phyloP scores from a whole-genome alignment of 2,329 filamentous ascomycete genomes.

The Microsporum audouinii region DNA sequence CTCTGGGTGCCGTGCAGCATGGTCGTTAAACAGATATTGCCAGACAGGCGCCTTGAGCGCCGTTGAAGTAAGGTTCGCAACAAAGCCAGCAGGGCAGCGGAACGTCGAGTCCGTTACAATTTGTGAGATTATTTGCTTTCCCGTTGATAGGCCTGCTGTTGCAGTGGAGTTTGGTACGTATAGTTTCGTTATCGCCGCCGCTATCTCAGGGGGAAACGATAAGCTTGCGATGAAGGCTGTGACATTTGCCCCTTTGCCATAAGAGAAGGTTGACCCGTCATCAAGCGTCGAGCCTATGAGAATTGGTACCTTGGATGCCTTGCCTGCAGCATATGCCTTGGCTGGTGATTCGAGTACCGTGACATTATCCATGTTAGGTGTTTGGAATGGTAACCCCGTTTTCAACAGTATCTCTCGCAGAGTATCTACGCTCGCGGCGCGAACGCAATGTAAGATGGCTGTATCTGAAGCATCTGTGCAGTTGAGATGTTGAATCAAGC shows the following conservation, averaged over 20 bases:
- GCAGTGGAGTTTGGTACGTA: not conserved
- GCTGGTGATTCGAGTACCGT: conserved; percentile 22
- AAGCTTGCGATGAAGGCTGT: not conserved
- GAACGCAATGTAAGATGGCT: not conserved
- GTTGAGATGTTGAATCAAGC: not conserved
- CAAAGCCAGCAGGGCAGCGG: conserved; percentile 13
- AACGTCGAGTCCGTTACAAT: conserved; percentile 25
- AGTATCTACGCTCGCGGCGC: not conserved
- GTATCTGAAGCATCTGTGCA: not conserved
- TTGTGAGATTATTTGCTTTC: not conserved
- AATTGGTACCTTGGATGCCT: conserved; percentile 26
- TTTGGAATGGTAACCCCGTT: conserved; percentile 22
- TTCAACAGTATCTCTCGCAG: conserved; percentile 17
- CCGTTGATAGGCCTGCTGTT: not conserved
- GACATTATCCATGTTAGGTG: conserved; percentile 21
- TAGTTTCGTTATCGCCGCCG: not conserved
- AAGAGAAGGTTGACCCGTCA: not conserved
- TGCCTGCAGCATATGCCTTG: conserved; percentile 17
- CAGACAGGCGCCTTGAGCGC: conserved; percentile 15
- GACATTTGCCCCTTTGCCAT: not conserved
- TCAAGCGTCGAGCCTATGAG: conserved; percentile 18
- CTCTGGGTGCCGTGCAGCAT: conserved; percentile 24
- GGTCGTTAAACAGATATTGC: conserved; percentile 30
- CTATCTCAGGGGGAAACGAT: not conserved
- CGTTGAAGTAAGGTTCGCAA: not conserved